Evolutionary conservation across 2,329 filamentous ascomycete species (phyloP), one percentile per base, ranked within the genome.

Genomic region (Stachybotrys chlorohalonatus): DNA sequence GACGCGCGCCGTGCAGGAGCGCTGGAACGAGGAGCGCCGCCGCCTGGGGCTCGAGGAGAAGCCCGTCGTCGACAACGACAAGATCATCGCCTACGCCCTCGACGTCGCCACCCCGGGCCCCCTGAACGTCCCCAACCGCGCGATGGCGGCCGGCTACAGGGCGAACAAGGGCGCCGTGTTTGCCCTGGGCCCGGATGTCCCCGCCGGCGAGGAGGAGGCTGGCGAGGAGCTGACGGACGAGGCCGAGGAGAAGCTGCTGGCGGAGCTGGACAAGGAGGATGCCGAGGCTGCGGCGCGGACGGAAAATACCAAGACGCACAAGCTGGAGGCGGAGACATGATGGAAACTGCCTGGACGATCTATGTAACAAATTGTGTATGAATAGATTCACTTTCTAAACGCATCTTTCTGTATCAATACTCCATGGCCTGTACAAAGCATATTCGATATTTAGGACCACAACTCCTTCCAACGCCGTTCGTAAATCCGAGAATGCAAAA

Each of bases 11-110:
- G 80, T 95, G 52, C 83, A 85, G 68, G 79, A 80, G 60, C 76
- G 81, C 60, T 89, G 91, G 66, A 79, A 80, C 47, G 68, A 73
- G 52, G 79, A 96, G 74, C 77, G 90, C 57, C 73, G 76, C 55
- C 74, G 74, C 17, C 68, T 94, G 52, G 89, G 90, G 0, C 66
- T 96, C 56, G 63, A 69, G 52, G 70, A 71, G 15, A 69, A 63
- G 58, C 62, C 68, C 49, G 60, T 72, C 9, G 66, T 68, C 52
- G 65, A 70, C 49, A 63, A 68, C 49, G 71, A 72, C 31, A 65
- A 71, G 31, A 56, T 76, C 8, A 68, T 76, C 16, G 65, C 68
- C 54, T 70, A 72, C 57, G 71, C 71, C 5, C 63, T 75, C 24
- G 73, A 75, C 57, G 70, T 67, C 53, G 73, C 73, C 15, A 74